Evolutionary conservation across 768 basidiomycete species (phyloP).

Genomic region (Naganishia vishniacii): DNA sequence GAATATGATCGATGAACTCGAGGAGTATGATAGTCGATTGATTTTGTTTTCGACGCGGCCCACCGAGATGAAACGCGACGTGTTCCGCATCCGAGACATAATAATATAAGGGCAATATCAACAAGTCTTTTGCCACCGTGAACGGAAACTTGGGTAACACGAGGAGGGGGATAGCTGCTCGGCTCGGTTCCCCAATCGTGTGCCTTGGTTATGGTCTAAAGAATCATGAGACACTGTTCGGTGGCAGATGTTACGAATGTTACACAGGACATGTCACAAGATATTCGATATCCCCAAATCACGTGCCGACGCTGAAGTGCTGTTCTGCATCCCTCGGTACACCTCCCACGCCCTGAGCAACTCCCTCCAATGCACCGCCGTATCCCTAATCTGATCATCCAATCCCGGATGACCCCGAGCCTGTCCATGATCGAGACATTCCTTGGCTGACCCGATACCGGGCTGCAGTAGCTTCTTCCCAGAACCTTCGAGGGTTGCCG

Average conservation of each 20-base stretch:
- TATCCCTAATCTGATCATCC: constrained; percentile 22
- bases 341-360: constrained; percentile 20
- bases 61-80: constrained; percentile 2
- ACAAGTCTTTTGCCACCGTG: too few relatives aligned
- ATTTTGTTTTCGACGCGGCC: neutral
- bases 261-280: too few relatives aligned
- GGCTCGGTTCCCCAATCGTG: too few relatives aligned
- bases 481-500: constrained; percentile 22
- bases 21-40: too few relatives aligned
- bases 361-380: constrained; percentile 7
- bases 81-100: constrained; percentile 5
- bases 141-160: too few relatives aligned
- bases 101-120: neutral
- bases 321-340: constrained; percentile 7
- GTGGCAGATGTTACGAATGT: too few relatives aligned
- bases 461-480: constrained; percentile 19
- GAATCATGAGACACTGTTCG: too few relatives aligned
- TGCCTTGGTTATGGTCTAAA: too few relatives aligned
- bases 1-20: too few relatives aligned
- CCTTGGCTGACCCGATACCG: constrained; percentile 21
- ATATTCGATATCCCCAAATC: too few relatives aligned
- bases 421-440: constrained; percentile 14
- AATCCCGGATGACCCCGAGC: constrained; percentile 18
- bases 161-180: too few relatives aligned
- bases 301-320: neutral